Percentiles rank a stretch among this genome's conserved stretches.
Evolutionary conservation across 352 stramenopile species (phyloP).

Genomic region (Phytophthora idaei): DNA sequence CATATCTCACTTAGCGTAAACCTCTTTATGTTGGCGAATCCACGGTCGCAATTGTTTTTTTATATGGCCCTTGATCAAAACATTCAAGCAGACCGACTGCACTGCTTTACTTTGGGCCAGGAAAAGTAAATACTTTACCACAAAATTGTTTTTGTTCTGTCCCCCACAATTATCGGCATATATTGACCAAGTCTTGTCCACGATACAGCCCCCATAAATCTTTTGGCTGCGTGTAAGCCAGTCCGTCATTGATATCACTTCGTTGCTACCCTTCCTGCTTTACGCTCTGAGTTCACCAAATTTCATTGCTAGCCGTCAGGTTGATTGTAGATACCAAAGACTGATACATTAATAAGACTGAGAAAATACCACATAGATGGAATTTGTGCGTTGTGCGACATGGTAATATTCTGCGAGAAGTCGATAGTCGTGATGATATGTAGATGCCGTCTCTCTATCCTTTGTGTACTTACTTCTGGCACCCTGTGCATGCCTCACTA

Average conservation of each 20-base stretch:
- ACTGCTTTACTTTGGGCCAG: not conserved
- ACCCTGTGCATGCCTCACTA: too few species aligned
- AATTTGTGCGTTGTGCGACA: slow-evolving; percentile 2
- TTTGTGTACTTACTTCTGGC: too few species aligned
- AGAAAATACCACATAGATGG: slow-evolving; percentile 26
- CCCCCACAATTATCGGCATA: slow-evolving; percentile 24
- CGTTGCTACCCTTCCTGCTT: slow-evolving; percentile 16
- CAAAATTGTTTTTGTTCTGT: slow-evolving; percentile 23
- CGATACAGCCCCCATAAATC: not conserved
- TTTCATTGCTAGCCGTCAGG: slow-evolving; percentile 10
- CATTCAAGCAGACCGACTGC: not conserved
- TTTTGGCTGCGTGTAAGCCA: slow-evolving; percentile 4
- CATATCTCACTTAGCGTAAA: slow-evolving; percentile 10
- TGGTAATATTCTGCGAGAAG: slow-evolving; percentile 17
- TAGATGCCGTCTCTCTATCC: not conserved
- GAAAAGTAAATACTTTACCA: slow-evolving; percentile 20
- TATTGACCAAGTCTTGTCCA: slow-evolving; percentile 6
- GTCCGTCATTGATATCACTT: slow-evolving; percentile 27
- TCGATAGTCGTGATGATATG: slow-evolving; percentile 17
- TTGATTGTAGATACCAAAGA: slow-evolving; percentile 18
- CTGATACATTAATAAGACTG: slow-evolving; percentile 8
- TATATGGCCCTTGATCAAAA: slow-evolving; percentile 16
- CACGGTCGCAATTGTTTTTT: slow-evolving; percentile 17
- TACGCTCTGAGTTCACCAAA: slow-evolving; percentile 15
- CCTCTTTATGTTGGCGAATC: slow-evolving; percentile 10